Conservation (phyloP, 768 basidiomycete species). For the Lanmaoa rubissima region DNA sequence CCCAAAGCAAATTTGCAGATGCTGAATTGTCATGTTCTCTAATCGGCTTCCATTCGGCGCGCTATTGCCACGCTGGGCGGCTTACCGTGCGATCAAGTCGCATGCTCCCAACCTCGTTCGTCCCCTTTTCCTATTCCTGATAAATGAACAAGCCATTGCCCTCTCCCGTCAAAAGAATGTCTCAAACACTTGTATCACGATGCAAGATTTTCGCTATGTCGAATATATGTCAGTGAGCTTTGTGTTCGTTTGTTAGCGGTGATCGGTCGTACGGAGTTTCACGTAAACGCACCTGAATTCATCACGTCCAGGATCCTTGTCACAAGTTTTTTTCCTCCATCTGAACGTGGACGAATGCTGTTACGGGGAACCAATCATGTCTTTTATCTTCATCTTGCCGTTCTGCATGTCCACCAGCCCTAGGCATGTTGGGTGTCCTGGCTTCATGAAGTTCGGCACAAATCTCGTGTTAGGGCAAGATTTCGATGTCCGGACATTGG, state of each 20-base stretch:
- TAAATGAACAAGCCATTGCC: conserved; percentile 21
- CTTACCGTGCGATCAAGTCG: background rate
- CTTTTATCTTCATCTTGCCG: too few species aligned
- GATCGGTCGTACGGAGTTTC: background rate
- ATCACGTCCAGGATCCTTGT: background rate
- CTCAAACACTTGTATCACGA: conserved; percentile 22
- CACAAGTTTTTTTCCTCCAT: background rate
- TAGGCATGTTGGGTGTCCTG: too few species aligned
- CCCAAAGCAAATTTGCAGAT: background rate
- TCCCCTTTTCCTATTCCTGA: conserved; percentile 17
- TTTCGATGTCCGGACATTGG: too few species aligned
- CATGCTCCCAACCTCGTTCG: background rate
- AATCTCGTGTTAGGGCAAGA: too few species aligned
- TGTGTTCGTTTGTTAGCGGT: background rate
- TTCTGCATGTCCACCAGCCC: too few species aligned
- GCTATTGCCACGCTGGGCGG: too few species aligned
- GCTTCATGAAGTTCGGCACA: too few species aligned
- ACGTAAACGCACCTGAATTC: background rate
- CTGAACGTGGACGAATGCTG: too few species aligned
- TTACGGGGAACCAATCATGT: too few species aligned
- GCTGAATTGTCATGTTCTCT: background rate
- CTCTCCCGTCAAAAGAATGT: background rate
- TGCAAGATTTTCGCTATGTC: conserved; percentile 17
- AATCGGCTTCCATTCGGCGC: background rate
- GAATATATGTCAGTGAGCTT: conserved; percentile 25